Evolutionary conservation across 164 flowering plant genomes (phyloP), one percentile per base, ranked within the genome.

Genomic region (Amborella trichopoda): DNA sequence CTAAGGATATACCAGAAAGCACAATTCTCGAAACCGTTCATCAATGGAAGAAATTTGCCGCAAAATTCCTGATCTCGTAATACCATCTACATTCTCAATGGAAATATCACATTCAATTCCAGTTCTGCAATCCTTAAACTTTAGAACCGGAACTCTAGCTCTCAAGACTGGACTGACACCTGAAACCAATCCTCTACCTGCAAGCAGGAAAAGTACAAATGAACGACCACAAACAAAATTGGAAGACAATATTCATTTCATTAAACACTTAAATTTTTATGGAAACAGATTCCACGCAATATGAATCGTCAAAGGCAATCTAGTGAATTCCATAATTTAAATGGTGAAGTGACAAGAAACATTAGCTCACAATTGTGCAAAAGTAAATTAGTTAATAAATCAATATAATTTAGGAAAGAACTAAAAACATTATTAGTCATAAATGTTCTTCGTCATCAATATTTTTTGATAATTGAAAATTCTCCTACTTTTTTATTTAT

Each of bases 21-120:
- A 54, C 40, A 82, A 71, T 62, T 65, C 71, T 47, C 46, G 71
- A 70, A 82, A 78, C 60, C 91, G 76, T 46, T 69, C 73, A 67
- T 82, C 91, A 46, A 82, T 78, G 30, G 70, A 45, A 28, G 79
- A 71, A 53, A 79, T 65, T 18, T 66, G 43, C 45, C 49, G 67
- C 40, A 82, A 41, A 47, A 82, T 63, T 47, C 57, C 64, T 6
- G 91, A 79, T 55, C 74, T 82, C 16, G 33, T 55, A 50, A 82
- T 56, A 34, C 86, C 91, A 66, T 77, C 83, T 58, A 64, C 58
- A 57, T 82, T 82, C 44, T 71, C 83, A 50, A 82, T 71, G 9
- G 86, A 82, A 34, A 82, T 54, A 62, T 82, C 91, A 63, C 86
- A 82, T 63, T 78, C 83, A 47, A 79, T 65, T 52, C 71, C 67